Base-by-base conservation (phyloP, 23 red algal species). In the Gracilaria domingensis region DNA sequence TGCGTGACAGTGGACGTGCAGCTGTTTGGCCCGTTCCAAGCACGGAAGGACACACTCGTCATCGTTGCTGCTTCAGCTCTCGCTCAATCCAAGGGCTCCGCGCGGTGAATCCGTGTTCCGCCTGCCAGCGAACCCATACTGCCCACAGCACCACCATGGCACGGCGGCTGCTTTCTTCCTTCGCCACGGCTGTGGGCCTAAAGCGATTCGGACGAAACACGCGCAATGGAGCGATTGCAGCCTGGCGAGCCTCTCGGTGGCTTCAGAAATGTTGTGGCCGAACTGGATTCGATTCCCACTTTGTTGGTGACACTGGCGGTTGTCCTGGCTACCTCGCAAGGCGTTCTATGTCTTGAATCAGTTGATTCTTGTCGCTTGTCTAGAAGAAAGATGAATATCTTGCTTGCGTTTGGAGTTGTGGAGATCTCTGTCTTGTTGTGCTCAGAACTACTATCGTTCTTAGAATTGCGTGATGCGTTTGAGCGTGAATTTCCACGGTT, bases 321-420 rank as follows among this genome's bases (percentile, higher is more conserved):
- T 36, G 8, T 84, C 28, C 25, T 84, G 23, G 53, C 81, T 17
- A 25, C 81, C 12, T 40, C 69, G 57, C 81, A 84, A 26, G 81
- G 55, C 11, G 81, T 84, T 13, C 30, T 84, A 16, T 48, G 38
- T 28, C 29, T 84, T 8, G 81, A 84, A 26, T 84, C 81, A 21
- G 81, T 61, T 24, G 81, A 84, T 61, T 56, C 81, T 3, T 84
- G 81, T 40, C 81, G 81, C 42, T 42, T 84, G 14, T 84, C 81
- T 21, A 36, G 36, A 35, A 49, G 81, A 6, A 84, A 84, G 36
- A 66, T 84, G 57, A 84, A 84, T 59, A 84, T 84, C 28, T 34
- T 84, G 29, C 33, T 84, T 2, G 26, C 36, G 24, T 66, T 84
- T 65, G 81, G 69, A 38, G 13, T 69, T 2, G 81, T 61, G 4